Evolutionary conservation across 1,139 yeast genomes (phyloP).

Genomic region (Candida dubliniensis): DNA sequence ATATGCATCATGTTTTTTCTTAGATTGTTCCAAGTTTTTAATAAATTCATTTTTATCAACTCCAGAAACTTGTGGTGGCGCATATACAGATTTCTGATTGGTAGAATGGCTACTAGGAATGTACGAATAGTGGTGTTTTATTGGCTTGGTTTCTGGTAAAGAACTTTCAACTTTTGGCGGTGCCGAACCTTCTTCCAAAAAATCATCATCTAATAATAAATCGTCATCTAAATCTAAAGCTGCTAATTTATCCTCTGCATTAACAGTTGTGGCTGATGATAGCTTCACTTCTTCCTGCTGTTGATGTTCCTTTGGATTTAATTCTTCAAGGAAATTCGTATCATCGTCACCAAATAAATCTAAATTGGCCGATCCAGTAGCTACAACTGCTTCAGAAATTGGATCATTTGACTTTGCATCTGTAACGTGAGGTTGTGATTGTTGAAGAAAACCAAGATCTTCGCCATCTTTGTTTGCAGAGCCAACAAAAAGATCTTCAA

Average conservation of each 20-base stretch:
- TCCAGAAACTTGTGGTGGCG: background rate
- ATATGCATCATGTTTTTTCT: slow-evolving; percentile 70
- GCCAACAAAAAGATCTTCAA: background rate
- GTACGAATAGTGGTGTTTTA: slow-evolving; percentile 7
- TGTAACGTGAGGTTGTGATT: background rate
- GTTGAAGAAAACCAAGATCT: slow-evolving; percentile 3
- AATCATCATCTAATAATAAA: slow-evolving; percentile 17
- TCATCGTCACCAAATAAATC: slow-evolving; percentile 8
- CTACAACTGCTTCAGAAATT: background rate
- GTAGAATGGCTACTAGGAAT: slow-evolving; percentile 6
- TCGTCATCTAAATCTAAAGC: slow-evolving; percentile 19
- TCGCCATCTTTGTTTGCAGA: background rate
- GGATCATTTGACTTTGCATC: too few relatives aligned
- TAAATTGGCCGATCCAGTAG: background rate
- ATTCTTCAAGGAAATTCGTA: slow-evolving; percentile 5
- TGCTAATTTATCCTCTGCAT: slow-evolving; percentile 11
- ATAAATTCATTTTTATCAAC: slow-evolving; percentile 11
- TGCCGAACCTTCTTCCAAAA: slow-evolving; percentile 11
- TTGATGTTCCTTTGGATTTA: background rate
- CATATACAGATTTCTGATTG: slow-evolving; percentile 2
- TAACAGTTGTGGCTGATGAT: background rate
- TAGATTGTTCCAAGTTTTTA: slow-evolving; percentile 41
- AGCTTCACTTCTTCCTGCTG: background rate
- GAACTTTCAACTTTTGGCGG: background rate
- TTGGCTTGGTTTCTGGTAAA: slow-evolving; percentile 4